Percentiles rank a stretch among this genome's conserved stretches.
Conservation (phyloP, 305 asterid genomes). For the Fraxinus greggii region DNA sequence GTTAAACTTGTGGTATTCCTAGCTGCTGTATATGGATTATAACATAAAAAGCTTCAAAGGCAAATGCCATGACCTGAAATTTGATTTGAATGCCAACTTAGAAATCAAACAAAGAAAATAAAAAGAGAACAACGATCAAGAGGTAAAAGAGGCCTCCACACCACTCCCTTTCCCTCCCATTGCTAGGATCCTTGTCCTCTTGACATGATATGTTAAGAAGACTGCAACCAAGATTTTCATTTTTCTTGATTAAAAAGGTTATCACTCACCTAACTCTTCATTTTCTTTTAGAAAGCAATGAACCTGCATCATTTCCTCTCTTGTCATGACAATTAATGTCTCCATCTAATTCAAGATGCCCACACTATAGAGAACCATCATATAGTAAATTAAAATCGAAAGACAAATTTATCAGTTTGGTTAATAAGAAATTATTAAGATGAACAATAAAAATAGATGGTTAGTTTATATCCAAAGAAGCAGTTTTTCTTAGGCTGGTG, state of each 20-base stretch:
- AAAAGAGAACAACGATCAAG: neutral
- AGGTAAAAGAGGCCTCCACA: neutral
- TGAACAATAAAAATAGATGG: neutral
- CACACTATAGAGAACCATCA: neutral
- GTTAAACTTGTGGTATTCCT: neutral
- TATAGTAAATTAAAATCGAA: neutral
- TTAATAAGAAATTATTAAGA: neutral
- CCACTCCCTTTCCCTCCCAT: neutral
- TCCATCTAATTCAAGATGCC: neutral
- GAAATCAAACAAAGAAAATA: neutral
- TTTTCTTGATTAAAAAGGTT: neutral
- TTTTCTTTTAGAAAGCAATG: neutral
- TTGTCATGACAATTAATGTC: neutral
- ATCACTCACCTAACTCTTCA: neutral
- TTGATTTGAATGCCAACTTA: neutral
- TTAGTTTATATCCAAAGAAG: slow-evolving; percentile 1
- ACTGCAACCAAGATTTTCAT: neutral
- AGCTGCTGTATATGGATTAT: neutral
- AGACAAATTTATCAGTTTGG: neutral
- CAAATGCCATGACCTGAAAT: neutral
- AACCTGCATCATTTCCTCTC: neutral
- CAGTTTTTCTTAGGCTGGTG: neutral
- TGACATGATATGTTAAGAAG: neutral
- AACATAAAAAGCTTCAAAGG: neutral
- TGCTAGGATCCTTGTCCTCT: neutral